These are phyloP conservation scores for Umbelopsis ramanniana DNA, from an alignment of 192 early-diverging fungal species.

Conservation along the genomic window DNA sequence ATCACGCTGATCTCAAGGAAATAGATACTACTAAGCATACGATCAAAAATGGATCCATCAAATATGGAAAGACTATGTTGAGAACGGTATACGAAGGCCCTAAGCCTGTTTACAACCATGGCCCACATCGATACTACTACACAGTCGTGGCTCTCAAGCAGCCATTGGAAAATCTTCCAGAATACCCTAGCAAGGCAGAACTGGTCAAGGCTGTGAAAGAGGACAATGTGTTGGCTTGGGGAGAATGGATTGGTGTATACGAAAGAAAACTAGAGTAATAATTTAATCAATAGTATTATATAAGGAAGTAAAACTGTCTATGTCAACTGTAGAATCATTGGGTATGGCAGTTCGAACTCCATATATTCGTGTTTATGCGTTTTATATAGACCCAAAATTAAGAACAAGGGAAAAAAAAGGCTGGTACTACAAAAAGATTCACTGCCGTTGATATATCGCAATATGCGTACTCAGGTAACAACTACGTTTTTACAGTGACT, in stretches of 20 bases:
- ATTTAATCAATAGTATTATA: no score
- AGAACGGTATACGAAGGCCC: background rate
- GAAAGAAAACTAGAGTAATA: slow-evolving; percentile 19
- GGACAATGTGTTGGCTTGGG: slow-evolving; percentile 7
- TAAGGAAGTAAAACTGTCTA: no score
- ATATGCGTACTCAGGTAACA: no score
- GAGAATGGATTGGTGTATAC: slow-evolving; percentile 18
- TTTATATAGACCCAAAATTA: no score
- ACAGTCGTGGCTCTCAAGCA: slow-evolving; percentile 12
- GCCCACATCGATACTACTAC: slow-evolving; percentile 8
- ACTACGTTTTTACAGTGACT: no score
- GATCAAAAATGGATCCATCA: background rate
- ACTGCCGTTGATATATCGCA: no score
- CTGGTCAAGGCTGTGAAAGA: background rate
- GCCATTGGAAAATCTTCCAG: background rate
- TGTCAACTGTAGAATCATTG: no score
- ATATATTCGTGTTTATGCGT: no score
- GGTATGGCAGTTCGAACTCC: no score
- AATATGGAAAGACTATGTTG: slow-evolving; percentile 13
- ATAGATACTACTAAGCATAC: background rate
- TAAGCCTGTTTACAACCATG: slow-evolving; percentile 9
- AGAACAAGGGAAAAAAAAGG: no score
- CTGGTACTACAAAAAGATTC: no score
- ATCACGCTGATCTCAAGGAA: background rate
- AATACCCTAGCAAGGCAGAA: background rate